phyloP scores from a whole-genome alignment of 176 grass and related monocot species.

The Aegilops longissima region DNA sequence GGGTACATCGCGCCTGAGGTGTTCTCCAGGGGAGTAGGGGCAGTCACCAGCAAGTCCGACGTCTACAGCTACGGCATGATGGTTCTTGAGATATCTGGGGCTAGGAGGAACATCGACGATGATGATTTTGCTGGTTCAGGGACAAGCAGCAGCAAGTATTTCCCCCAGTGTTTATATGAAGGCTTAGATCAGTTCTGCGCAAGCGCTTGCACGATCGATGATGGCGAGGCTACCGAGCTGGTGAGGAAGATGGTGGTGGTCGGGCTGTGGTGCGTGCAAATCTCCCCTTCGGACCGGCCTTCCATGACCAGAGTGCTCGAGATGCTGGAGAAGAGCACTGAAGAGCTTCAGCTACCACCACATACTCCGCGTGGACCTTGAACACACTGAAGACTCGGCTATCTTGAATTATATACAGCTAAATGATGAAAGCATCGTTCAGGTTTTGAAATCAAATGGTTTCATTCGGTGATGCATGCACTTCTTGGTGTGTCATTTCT shows the following conservation, averaged over 20 bases:
- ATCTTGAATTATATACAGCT: not conserved
- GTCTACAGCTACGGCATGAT: constrained; percentile 69
- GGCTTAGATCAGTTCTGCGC: constrained; percentile 34
- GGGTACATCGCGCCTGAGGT: constrained; percentile 53
- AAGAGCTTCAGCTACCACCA: constrained; percentile 32
- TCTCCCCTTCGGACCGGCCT: constrained; percentile 37
- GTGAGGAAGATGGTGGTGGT: constrained; percentile 44
- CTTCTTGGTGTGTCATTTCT: not conserved
- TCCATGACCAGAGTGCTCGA: constrained; percentile 51
- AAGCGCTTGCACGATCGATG: not conserved
- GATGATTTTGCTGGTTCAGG: not conserved
- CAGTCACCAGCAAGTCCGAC: constrained; percentile 46
- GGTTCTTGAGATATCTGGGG: constrained; percentile 47
- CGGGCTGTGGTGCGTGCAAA: constrained; percentile 58
- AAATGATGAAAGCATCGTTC: not conserved
- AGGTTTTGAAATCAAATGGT: not conserved
- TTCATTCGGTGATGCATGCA: not conserved
- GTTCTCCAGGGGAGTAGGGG: constrained; percentile 28
- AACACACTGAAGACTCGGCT: not conserved
- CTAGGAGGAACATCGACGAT: constrained; percentile 6
- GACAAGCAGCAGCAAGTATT: constrained; percentile 33
- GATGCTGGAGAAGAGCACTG: constrained; percentile 42
- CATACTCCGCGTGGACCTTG: not conserved
- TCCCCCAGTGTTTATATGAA: constrained; percentile 48
- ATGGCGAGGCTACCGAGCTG: constrained; percentile 9